Base-by-base conservation (phyloP, 139 green algal genomes). In the Picochlorum costavermella region DNA sequence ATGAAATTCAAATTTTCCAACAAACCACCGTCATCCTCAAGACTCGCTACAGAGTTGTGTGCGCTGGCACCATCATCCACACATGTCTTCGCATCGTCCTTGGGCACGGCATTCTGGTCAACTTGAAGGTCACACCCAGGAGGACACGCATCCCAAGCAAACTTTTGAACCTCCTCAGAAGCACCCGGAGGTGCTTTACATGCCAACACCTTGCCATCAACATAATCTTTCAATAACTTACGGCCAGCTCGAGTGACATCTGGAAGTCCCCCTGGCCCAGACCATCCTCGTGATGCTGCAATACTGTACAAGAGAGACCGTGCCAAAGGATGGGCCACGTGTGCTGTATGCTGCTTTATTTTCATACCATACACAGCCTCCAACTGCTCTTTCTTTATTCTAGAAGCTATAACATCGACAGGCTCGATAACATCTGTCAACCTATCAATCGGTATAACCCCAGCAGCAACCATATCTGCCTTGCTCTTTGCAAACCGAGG, bases 361-460 rank as follows among this genome's bases (percentile, higher is more conserved):
- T 68, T 68, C 28, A 98, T 61, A 50, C 77, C 77, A 64, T 96
- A 98, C 14, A 80, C 73, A 1, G 23, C 20, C 68, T 95, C 81
- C 9, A 98, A 65, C 68, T 87, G 74, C 2, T 49, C 20, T 6
- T 78, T 57, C 0, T 69, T 44, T 13, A 89, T 67, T 14, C 79
- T 69, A 40, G 62, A 17, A 10, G 81, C 72, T 14, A 96, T 76
- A 3, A 92, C 77, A 12, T 82, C 83, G 3, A 95, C 68, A 2
- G 92, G 86, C 0, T 70, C 70, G 2, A 83, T 73, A 6, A 96
- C 83, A 40, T 96, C 92, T 30, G 90, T 97, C 17, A 99, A 81
- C 3, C 88, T 74, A 68, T 98, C 94, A 46, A 99, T 96, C 55
- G 94, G 94, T 17, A 99, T 83, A 13, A 99, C 94, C 51, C 94